Conservation (phyloP, 2,329 filamentous ascomycete genomes). For the Lecanicillium sp. region DNA sequence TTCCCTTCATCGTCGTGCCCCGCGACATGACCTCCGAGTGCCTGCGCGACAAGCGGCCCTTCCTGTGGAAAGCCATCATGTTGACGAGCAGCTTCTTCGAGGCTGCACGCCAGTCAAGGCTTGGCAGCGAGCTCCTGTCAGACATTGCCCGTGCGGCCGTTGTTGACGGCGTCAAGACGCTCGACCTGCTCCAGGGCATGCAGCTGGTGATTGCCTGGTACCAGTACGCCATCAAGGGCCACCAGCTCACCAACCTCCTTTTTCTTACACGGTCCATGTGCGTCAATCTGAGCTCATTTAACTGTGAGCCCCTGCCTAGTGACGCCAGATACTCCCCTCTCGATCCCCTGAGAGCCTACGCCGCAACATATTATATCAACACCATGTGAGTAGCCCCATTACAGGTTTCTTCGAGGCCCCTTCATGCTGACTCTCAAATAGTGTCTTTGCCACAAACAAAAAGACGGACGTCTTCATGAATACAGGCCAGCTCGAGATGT, state of each 20-base stretch:
- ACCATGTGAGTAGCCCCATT: slow-evolving; percentile 33
- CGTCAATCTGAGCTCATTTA: slow-evolving; percentile 31
- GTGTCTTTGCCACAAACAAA: slow-evolving; percentile 41
- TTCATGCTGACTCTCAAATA: slow-evolving; percentile 16
- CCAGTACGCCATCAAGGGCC: slow-evolving; percentile 42
- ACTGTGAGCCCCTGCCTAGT: slow-evolving; percentile 23
- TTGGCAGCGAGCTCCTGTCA: slow-evolving; percentile 39
- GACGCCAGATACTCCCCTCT: slow-evolving; percentile 26
- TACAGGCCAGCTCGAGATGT: slow-evolving; percentile 37
- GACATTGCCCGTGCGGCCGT: slow-evolving; percentile 36
- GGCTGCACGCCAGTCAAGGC: slow-evolving; percentile 35
- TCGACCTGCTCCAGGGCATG: slow-evolving; percentile 43
- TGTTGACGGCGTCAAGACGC: slow-evolving; percentile 34
- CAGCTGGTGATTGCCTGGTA: slow-evolving; percentile 42
- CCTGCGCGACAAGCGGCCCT: slow-evolving; percentile 34
- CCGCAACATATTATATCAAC: slow-evolving; percentile 45
- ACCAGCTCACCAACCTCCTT: slow-evolving; percentile 43
- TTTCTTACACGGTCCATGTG: slow-evolving; percentile 43
- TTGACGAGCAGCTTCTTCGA: slow-evolving; percentile 38
- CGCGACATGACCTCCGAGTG: slow-evolving; percentile 28
- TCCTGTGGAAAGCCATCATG: slow-evolving; percentile 46
- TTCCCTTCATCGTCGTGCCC: slow-evolving; percentile 42
- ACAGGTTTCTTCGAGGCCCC: background rate
- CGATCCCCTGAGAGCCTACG: slow-evolving; percentile 42
- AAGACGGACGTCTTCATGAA: slow-evolving; percentile 43